A percentile compares a stretch with the other conserved stretches of the same genome.
These are phyloP conservation scores for Aspergillaceae sp. DNA, from an alignment of 2,329 filamentous ascomycete species.

Conservation along the genomic window DNA sequence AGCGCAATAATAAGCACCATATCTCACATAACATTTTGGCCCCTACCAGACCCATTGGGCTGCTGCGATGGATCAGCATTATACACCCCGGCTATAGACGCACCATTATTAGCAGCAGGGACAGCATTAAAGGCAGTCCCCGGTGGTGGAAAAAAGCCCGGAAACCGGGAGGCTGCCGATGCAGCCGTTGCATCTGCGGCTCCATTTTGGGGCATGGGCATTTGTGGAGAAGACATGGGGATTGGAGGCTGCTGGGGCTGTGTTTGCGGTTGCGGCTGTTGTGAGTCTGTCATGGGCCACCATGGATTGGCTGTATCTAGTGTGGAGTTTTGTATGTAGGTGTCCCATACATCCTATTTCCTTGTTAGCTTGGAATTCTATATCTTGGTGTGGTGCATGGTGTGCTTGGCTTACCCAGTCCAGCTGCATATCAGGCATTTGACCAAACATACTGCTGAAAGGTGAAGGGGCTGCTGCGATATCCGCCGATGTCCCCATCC, in stretches of 20 bases:
- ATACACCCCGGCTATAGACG: not conserved
- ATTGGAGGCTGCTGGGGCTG: conserved; percentile 13
- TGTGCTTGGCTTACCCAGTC: conserved; percentile 56
- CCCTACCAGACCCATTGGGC: not conserved
- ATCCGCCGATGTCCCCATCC: conserved; percentile 21
- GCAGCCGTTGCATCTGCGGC: conserved; percentile 9
- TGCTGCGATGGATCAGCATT: not conserved
- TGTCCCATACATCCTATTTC: conserved; percentile 57
- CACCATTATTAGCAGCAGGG: not conserved
- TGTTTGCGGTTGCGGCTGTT: conserved; percentile 17
- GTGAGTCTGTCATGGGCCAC: conserved; percentile 30
- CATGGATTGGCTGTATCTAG: conserved; percentile 34
- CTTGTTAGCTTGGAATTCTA: conserved; percentile 17
- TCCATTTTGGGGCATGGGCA: conserved; percentile 11
- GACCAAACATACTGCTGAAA: conserved; percentile 48
- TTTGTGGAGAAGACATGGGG: conserved; percentile 15
- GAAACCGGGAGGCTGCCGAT: conserved; percentile 5
- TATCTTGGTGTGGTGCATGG: not conserved
- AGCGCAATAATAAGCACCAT: not conserved
- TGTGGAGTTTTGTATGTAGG: conserved; percentile 54
- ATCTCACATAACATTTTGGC: not conserved
- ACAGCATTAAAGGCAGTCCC: not conserved
- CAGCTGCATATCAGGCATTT: conserved; percentile 47
- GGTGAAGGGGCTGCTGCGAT: conserved; percentile 41
- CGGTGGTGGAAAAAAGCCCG: not conserved